Evolutionary conservation across 768 basidiomycete species (phyloP).

Genomic region (Mrakia gelida): DNA sequence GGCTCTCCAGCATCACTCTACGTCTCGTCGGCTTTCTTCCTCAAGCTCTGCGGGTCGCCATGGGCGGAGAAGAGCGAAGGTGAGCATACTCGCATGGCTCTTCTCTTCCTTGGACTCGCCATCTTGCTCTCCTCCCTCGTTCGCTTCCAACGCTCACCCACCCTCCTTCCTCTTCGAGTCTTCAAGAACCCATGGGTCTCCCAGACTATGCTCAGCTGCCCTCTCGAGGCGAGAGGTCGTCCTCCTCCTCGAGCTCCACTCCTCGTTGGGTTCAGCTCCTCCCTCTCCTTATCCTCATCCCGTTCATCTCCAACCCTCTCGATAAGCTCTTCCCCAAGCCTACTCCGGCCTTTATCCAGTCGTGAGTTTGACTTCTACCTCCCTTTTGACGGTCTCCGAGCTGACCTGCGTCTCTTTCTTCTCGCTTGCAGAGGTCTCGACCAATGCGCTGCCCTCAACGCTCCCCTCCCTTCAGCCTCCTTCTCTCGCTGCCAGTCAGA

Average conservation of each 20-base stretch:
- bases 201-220: not conserved
- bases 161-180: too few relatives aligned
- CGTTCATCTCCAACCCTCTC: slow-evolving; percentile 12
- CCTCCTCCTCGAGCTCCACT: not conserved
- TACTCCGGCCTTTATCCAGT: not conserved
- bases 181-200: slow-evolving; percentile 10
- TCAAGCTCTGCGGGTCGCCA: too few relatives aligned
- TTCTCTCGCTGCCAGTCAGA: slow-evolving; percentile 37
- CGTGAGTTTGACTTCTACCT: too few relatives aligned
- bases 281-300: slow-evolving; percentile 18
- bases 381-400: not conserved
- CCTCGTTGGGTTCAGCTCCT: slow-evolving; percentile 9
- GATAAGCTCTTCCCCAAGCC: not conserved
- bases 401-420: too few relatives aligned
- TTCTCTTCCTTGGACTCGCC: too few relatives aligned
- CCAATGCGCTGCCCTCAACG: slow-evolving; percentile 41
- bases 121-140: too few relatives aligned
- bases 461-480: slow-evolving; percentile 34
- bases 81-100: too few relatives aligned
- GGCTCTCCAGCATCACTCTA: too few relatives aligned
- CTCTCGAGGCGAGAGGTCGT: not conserved
- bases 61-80: too few relatives aligned
- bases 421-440: slow-evolving; percentile 34
- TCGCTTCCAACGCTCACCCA: too few relatives aligned
- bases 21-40: too few relatives aligned